A percentile compares a stretch with the other conserved stretches of the same genome.
Evolutionary conservation across 768 basidiomycete species (phyloP).

Genomic region (Gyrodon lividus): DNA sequence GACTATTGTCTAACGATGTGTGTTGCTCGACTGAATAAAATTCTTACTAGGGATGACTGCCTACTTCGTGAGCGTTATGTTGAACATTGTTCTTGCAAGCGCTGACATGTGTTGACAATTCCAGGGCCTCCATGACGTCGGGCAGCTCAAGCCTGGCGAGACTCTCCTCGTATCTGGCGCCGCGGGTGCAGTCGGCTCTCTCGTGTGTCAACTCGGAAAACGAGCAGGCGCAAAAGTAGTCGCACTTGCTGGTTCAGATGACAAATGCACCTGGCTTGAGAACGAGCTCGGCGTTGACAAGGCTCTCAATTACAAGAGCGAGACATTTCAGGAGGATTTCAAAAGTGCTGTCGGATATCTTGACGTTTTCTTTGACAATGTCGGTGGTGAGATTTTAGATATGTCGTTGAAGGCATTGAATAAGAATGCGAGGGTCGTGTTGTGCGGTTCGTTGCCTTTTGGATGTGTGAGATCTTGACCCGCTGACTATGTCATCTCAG

Average conservation of each 20-base stretch:
- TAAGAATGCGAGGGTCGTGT: slow-evolving; percentile 68
- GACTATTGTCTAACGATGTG: slow-evolving; percentile 11
- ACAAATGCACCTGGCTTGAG: slow-evolving; percentile 87
- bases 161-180: slow-evolving; percentile 87
- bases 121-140: slow-evolving; percentile 82
- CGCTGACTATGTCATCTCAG: slow-evolving; percentile 35
- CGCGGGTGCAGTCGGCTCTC: slow-evolving; percentile 85
- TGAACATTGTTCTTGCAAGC: not conserved
- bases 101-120: slow-evolving; percentile 2
- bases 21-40: not conserved
- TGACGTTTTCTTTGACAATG: slow-evolving; percentile 87
- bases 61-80: slow-evolving; percentile 64
- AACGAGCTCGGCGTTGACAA: slow-evolving; percentile 80
- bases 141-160: slow-evolving; percentile 78
- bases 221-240: slow-evolving; percentile 77
- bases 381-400: slow-evolving; percentile 80
- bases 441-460: slow-evolving; percentile 65
- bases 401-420: slow-evolving; percentile 74
- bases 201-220: slow-evolving; percentile 84
- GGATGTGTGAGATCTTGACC: not conserved
- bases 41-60: slow-evolving; percentile 71
- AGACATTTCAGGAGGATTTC: slow-evolving; percentile 69
- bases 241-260: slow-evolving; percentile 80
- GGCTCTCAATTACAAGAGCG: slow-evolving; percentile 85
- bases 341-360: slow-evolving; percentile 67